These are phyloP conservation scores for Deinandra increscens DNA, from an alignment of 129 eudicot species.

Conservation along the genomic window DNA sequence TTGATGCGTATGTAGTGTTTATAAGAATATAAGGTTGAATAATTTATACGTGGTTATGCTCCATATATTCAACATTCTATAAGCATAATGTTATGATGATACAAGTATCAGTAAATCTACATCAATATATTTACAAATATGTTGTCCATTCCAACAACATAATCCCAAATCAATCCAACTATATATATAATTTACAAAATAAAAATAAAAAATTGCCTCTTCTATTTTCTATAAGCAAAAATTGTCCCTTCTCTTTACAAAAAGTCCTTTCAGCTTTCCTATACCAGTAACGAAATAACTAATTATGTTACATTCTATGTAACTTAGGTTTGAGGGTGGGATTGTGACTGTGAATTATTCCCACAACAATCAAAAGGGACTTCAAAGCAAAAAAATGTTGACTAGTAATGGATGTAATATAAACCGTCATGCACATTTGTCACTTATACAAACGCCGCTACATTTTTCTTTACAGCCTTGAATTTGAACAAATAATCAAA, in stretches of 20 bases:
- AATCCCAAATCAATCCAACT: slow-evolving; percentile 23
- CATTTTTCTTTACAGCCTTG: slow-evolving; percentile 75
- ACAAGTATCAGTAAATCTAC: too few species aligned
- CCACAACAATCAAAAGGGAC: slow-evolving; percentile 79
- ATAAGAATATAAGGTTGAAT: too few species aligned
- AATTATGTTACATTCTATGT: slow-evolving; percentile 36
- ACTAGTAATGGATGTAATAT: slow-evolving; percentile 59
- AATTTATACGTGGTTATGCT: too few species aligned
- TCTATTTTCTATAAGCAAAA: too few species aligned
- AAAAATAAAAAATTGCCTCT: too few species aligned
- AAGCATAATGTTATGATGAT: too few species aligned
- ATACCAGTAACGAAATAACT: slow-evolving; percentile 2
- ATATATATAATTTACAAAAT: not conserved
- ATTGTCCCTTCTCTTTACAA: not conserved
- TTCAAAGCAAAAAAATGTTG: slow-evolving; percentile 69
- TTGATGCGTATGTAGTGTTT: too few species aligned
- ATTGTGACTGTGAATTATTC: slow-evolving; percentile 63
- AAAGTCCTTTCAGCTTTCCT: slow-evolving; percentile 27
- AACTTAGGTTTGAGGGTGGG: slow-evolving; percentile 54
- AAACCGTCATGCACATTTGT: slow-evolving; percentile 54
- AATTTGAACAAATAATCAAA: slow-evolving; percentile 9
- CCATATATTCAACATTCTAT: too few species aligned
- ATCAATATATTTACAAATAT: not conserved
- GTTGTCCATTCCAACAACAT: not conserved
- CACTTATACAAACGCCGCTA: slow-evolving; percentile 54